Evolutionary conservation across 495 filamentous ascomycete genomes (phyloP), one percentile per base, ranked within the genome.

Genomic region (Annulohypoxylon maeteangense): DNA sequence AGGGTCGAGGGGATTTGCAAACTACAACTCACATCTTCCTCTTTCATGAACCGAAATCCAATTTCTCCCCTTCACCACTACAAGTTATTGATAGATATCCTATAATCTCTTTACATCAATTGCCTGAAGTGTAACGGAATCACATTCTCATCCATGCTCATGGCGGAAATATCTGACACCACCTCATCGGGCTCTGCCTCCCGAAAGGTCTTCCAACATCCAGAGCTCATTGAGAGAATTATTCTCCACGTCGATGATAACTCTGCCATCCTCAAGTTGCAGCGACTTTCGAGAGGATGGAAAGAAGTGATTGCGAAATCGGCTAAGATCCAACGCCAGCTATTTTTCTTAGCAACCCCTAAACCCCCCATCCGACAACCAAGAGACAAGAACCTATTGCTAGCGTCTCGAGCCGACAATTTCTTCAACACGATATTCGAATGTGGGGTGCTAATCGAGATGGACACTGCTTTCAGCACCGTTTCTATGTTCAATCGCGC

Each of bases 261-360:
- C 4, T 25, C 53, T 0, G 1, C 57, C 11, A 42, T 69, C 7
- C n/a, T 58, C 5, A 53, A 51, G 3, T 11, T 32, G 1, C 67
- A 57, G 32, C 3, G 60, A 2, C 53, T 69, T 3, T 63, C 42
- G 1, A 69, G 57, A n/a, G 3, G 5, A 4, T 69, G 66, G 66
- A 69, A 27, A 31, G 47, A 18, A 0, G 7, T 18, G 8, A 53
- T 60, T 7, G 11, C 44, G 2, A 20, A 0, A 4, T 67, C 64
- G 11, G 31, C 44, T 0, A 25, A 1, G 4, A 11, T 67, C 16
- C 64, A 60, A 25, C 22, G 31, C 23, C 2, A 5, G 8, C 18
- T 64, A 10, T 27, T 42, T 11, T 29, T 58, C 34, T 16, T 7
- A 31, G 0, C 22, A 16, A n/a, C 1, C 12, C 22, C 48, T 4